Evolutionary conservation across 2,329 filamentous ascomycete species (phyloP).

Genomic region (Arthrobotrys iridis): DNA sequence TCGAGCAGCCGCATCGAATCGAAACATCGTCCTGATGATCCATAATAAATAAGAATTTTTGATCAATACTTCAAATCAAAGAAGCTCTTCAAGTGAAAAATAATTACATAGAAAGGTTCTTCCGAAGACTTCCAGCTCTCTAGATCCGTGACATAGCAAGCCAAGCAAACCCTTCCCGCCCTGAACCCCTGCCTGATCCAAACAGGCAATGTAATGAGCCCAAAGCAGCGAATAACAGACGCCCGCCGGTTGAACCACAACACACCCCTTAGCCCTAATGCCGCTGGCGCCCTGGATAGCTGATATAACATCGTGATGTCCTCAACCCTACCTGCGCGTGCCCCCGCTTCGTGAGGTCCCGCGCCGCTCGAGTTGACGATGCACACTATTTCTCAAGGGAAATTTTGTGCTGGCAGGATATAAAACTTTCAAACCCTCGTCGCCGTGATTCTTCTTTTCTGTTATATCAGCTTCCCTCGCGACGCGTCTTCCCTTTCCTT

Average conservation of each 20-base stretch:
- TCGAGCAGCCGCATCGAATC: too few species aligned
- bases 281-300: not conserved
- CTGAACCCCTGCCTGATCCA: not conserved
- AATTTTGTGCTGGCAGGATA: too few species aligned
- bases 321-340: not conserved
- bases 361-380: too few species aligned
- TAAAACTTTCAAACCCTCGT: not conserved
- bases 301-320: not conserved
- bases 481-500: conserved; percentile 12
- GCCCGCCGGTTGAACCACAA: not conserved
- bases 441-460: not conserved
- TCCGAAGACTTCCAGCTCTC: too few species aligned
- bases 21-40: too few species aligned
- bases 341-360: not conserved
- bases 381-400: too few species aligned
- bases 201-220: conserved; percentile 6
- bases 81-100: too few species aligned
- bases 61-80: too few species aligned
- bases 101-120: too few species aligned
- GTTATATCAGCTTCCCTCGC: not conserved
- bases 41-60: too few species aligned
- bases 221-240: not conserved
- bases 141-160: not conserved
- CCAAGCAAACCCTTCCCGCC: not conserved
- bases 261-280: not conserved